These are phyloP conservation scores for Picochlorum sp. DNA, from an alignment of 139 green algal species.

Conservation along the genomic window DNA sequence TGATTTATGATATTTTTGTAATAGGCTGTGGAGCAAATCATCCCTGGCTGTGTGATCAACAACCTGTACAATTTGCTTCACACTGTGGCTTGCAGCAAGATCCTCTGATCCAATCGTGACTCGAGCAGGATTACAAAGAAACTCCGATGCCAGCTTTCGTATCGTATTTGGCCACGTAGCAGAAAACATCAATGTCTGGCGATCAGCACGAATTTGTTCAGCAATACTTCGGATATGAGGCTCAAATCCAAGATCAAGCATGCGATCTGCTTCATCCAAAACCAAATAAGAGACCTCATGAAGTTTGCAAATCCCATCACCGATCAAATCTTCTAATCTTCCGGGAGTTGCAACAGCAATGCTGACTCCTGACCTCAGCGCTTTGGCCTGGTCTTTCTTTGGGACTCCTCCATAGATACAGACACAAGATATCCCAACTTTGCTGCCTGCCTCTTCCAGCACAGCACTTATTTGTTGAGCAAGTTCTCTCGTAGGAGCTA, in stretches of 20 bases:
- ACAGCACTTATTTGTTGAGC: conserved; percentile 71
- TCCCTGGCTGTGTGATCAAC: conserved; percentile 66
- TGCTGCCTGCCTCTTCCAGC: conserved; percentile 46
- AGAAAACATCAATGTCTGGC: conserved; percentile 95
- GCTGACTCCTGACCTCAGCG: conserved; percentile 22
- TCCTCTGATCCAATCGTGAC: conserved; percentile 70
- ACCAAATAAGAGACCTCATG: conserved; percentile 68
- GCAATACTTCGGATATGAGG: conserved; percentile 61
- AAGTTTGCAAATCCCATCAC: conserved; percentile 46
- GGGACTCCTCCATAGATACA: conserved; percentile 88
- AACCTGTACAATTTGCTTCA: conserved; percentile 85
- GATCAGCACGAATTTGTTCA: conserved; percentile 48
- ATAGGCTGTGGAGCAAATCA: conserved; percentile 54
- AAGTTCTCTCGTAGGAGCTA: conserved; percentile 89
- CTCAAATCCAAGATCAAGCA: conserved; percentile 92
- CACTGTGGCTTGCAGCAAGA: conserved; percentile 77
- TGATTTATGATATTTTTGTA: conserved; percentile 64
- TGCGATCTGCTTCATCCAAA: conserved; percentile 89
- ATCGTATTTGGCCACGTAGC: conserved; percentile 87
- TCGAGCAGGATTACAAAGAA: conserved; percentile 60
- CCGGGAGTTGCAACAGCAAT: conserved; percentile 85
- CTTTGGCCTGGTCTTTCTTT: conserved; percentile 49
- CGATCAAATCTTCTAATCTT: conserved; percentile 82
- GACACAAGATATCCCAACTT: conserved; percentile 34
- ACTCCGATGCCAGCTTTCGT: conserved; percentile 78